Conservation (phyloP, 805 yeast genomes). For the Kuraishia cidri region DNA sequence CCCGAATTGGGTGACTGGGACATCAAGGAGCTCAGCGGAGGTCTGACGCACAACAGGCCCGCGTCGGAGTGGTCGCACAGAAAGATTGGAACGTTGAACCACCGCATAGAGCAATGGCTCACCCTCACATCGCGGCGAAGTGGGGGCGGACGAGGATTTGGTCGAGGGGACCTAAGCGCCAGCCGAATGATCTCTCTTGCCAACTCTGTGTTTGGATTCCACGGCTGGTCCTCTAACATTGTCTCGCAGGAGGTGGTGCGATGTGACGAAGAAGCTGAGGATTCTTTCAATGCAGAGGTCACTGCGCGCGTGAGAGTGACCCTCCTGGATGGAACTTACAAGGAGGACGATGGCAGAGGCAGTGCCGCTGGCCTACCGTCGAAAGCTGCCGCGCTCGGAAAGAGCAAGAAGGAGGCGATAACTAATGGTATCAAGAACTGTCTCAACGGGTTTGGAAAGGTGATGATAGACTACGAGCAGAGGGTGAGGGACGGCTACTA, state of each 20-base stretch:
- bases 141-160: too few species aligned
- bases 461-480: conserved; percentile 18
- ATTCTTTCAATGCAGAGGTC: conserved; percentile 11
- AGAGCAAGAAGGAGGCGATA: conserved; percentile 37
- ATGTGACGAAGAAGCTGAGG: too few species aligned
- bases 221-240: conserved; percentile 39
- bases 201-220: conserved; percentile 39
- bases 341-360: conserved; percentile 30
- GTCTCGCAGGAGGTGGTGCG: conserved; percentile 10
- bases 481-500: conserved; percentile 4
- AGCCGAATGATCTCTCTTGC: conserved; percentile 20
- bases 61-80: conserved; percentile 2
- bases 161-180: too few species aligned
- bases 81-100: conserved; percentile 1
- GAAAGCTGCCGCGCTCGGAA: conserved; percentile 23
- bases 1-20: too few species aligned
- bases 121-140: too few species aligned
- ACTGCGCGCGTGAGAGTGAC: conserved; percentile 23
- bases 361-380: conserved; percentile 21
- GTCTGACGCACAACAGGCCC: too few species aligned
- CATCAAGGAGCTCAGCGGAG: too few species aligned
- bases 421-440: conserved; percentile 35
- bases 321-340: conserved; percentile 33
- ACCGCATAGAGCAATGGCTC: neutral
- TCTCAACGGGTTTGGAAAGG: conserved; percentile 23